Percentiles rank a stretch among this genome's conserved stretches.
These are phyloP conservation scores for Zangia roseola DNA, from an alignment of 768 basidiomycete genomes.

Conservation along the genomic window DNA sequence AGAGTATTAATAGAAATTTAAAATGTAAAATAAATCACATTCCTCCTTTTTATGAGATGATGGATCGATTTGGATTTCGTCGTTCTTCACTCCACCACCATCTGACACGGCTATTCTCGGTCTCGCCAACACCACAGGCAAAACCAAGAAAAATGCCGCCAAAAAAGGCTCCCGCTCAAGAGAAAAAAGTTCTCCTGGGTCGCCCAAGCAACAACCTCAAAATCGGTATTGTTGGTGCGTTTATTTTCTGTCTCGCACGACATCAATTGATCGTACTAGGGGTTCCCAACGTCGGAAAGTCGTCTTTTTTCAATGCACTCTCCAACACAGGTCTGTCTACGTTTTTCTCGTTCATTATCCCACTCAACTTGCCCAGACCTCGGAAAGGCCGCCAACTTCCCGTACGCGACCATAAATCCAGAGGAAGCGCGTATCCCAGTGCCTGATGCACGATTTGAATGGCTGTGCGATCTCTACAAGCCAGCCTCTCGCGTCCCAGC, in stretches of 20 bases:
- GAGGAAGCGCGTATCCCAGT: slow-evolving; percentile 96
- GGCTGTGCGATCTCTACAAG: slow-evolving; percentile 90
- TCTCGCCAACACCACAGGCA: slow-evolving; percentile 35
- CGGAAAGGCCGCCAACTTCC: slow-evolving; percentile 96
- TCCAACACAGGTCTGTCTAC: slow-evolving; percentile 75
- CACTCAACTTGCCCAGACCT: slow-evolving; percentile 52
- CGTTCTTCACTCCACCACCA: slow-evolving; percentile 13
- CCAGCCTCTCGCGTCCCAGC: slow-evolving; percentile 87
- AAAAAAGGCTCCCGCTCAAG: slow-evolving; percentile 72
- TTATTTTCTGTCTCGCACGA: not conserved
- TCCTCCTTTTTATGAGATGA: slow-evolving; percentile 19
- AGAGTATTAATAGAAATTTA: slow-evolving; percentile 1
- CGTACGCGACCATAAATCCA: slow-evolving; percentile 91
- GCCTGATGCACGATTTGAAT: slow-evolving; percentile 91
- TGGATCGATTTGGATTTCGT: slow-evolving; percentile 35
- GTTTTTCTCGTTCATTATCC: not conserved
- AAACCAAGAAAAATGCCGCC: slow-evolving; percentile 82
- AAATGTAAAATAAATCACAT: not conserved
- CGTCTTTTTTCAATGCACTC: slow-evolving; percentile 97
- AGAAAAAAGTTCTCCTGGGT: slow-evolving; percentile 88
- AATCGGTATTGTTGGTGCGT: slow-evolving; percentile 96
- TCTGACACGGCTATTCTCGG: slow-evolving; percentile 33
- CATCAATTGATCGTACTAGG: slow-evolving; percentile 42
- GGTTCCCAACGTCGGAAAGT: slow-evolving; percentile 96
- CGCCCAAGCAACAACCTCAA: slow-evolving; percentile 95